Base-by-base conservation (phyloP, 2,329 filamentous ascomycete genomes). In the Neurospora sp. region DNA sequence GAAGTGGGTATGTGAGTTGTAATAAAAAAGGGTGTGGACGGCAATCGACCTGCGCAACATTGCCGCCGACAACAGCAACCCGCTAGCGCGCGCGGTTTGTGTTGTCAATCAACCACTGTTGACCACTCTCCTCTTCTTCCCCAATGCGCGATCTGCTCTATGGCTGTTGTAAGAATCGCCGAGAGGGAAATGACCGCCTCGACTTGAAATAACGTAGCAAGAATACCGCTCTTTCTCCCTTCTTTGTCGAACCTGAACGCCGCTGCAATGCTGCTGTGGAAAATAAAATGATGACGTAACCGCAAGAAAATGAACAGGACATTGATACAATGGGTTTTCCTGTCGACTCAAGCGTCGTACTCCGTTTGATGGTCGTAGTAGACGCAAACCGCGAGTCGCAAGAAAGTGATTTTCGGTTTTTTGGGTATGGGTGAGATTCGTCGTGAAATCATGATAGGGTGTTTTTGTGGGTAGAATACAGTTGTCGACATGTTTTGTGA, bases 231-330 rank as follows among this genome's bases (percentile, higher is more conserved):
- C 69, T 69, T 66, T 58, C 43, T 62, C 8, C 52, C 73, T 78
- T 78, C 77, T 77, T 75, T 75, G 76, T 75, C 76, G 75, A 75
- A 76, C 76, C 76, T 73, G 68, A 87, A 88, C 86, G 86, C 86
- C 86, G 79, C 76, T 87, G 86, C 85, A 85, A 87, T 87, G 85
- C 85, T 83, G 76, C 75, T 73, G 68, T 62, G 69, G 71, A 68
- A 70, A 73, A 76, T 77, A 73, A 74, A 69, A 73, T 71, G 28
- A 43, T 38, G 68, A 68, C 66, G 38, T 38, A 62, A 68, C 33
- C 52, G 42, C 67, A 38, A 43, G 70, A 73, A 77, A 75, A 68
- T 67, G 33, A 38, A 74, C 76, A 77, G 76, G 78, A 76, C 74
- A 78, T 78, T 79, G 78, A 76, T 82, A 81, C 80, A 82, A 46